Evolutionary conservation across 2,329 filamentous ascomycete species (phyloP), one percentile per base, ranked within the genome.

Genomic region (Fusarium newnesense): DNA sequence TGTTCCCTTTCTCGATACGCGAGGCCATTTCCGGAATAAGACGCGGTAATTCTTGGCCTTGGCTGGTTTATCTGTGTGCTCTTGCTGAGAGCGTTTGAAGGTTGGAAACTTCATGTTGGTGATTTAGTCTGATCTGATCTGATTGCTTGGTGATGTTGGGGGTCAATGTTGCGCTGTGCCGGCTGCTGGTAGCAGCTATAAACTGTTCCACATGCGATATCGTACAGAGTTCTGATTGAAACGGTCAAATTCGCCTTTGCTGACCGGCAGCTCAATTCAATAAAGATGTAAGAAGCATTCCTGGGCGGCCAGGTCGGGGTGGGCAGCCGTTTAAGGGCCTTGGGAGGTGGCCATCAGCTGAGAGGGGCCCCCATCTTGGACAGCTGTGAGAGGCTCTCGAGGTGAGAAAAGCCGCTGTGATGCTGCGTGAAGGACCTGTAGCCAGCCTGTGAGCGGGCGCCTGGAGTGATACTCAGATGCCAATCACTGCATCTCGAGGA

Each of bases 11-110:
- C 81, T 88, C 37, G 80, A 66, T 18, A 74, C 40, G 83, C 83
- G 86, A 82, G 81, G 89, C 88, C 88, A 90, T 81, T 84, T 83
- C 74, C 88, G 88, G 70, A 87, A 88, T 36, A 94, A 80, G 74
- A 92, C 85, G 81, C 82, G 84, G 79, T 90, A 90, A 52, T 73
- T 78, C 64, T 69, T 69, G 15, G 63, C 34, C 40, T 61, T 71
- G 18, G 73, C 36, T 40, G 69, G 60, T 47, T 75, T 73, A 32
- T 70, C 69, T 62, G 47, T 69, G 30, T 60, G 64, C 62, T 75
- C 67, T 39, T 64, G 47, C 26, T 43, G 39, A 32, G 59, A 64
- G 57, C 59, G 60, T 37, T 64, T 68, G 56, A 74, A 61, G 58
- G 73, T 24, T 39, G 72, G 63, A 34, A 74, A 37, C 73, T 79